phyloP scores from a whole-genome alignment of 176 grass and related monocot genomes.

The Coix lacrymajobi region DNA sequence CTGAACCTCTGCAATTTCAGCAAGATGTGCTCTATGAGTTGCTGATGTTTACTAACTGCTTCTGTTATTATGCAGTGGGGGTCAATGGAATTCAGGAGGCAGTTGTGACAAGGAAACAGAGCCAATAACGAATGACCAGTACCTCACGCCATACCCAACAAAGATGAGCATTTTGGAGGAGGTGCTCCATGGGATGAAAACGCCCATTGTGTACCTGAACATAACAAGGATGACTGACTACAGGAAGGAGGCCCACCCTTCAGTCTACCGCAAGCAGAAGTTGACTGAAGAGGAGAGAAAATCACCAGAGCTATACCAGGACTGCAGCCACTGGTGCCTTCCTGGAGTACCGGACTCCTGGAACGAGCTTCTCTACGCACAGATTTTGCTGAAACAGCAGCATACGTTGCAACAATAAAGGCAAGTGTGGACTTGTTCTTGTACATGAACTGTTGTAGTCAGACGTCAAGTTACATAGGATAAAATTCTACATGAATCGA shows the following conservation, averaged over 20 bases:
- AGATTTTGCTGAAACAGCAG: constrained; percentile 59
- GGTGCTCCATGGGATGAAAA: constrained; percentile 73
- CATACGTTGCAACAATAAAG: constrained; percentile 47
- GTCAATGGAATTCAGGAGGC: constrained; percentile 93
- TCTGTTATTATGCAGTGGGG: constrained; percentile 49
- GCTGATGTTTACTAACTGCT: background rate
- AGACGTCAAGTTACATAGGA: constrained; percentile 5
- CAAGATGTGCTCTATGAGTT: background rate
- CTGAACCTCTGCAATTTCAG: constrained; percentile 5
- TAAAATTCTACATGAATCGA: constrained; percentile 5
- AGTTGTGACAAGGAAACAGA: constrained; percentile 81
- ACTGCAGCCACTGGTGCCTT: constrained; percentile 99
- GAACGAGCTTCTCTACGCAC: constrained; percentile 88
- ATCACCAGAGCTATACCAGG: constrained; percentile 50
- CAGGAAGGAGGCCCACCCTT: constrained; percentile 94
- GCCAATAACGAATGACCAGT: constrained; percentile 66
- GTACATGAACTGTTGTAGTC: constrained; percentile 49
- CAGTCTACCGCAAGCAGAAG: constrained; percentile 68
- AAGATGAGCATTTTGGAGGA: constrained; percentile 71
- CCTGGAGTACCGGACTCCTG: constrained; percentile 90
- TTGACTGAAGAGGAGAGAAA: constrained; percentile 42
- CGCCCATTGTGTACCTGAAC: constrained; percentile 71
- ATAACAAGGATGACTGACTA: constrained; percentile 96
- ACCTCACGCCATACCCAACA: constrained; percentile 52
- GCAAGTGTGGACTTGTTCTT: constrained; percentile 33